Evolutionary conservation across 305 asterid genomes (phyloP).

Genomic region (Fraxinus dipetala): DNA sequence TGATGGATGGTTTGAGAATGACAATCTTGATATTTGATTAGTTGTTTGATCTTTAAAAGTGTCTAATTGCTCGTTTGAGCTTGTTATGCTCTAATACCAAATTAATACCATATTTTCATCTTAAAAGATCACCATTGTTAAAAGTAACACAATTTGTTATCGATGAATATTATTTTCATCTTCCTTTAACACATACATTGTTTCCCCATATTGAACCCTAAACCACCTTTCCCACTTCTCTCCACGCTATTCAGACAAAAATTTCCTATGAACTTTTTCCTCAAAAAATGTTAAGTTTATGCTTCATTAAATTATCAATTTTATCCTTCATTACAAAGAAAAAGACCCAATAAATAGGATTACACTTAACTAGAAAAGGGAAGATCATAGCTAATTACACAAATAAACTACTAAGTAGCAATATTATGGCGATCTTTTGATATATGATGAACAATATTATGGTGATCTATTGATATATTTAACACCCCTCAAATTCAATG

Average conservation of each 20-base stretch:
- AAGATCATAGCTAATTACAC: neutral
- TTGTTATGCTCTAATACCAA: neutral
- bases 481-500: neutral
- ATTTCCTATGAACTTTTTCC: neutral
- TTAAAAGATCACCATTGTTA: neutral
- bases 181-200: neutral
- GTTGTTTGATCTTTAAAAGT: neutral
- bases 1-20: neutral
- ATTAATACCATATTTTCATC: neutral
- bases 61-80: neutral
- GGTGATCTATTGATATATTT: neutral
- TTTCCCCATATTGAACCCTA: neutral
- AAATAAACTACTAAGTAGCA: neutral
- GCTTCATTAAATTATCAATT: neutral
- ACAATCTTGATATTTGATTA: neutral
- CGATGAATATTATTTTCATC: neutral
- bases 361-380: neutral
- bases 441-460: too few relatives aligned
- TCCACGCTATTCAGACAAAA: neutral
- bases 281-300: neutral
- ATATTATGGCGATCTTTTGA: neutral
- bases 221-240: neutral
- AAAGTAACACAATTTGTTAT: neutral
- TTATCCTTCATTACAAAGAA: neutral
- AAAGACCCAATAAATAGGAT: neutral